Conservation (phyloP, 1,284 basidiomycete genomes). For the Pascua guehoae region DNA sequence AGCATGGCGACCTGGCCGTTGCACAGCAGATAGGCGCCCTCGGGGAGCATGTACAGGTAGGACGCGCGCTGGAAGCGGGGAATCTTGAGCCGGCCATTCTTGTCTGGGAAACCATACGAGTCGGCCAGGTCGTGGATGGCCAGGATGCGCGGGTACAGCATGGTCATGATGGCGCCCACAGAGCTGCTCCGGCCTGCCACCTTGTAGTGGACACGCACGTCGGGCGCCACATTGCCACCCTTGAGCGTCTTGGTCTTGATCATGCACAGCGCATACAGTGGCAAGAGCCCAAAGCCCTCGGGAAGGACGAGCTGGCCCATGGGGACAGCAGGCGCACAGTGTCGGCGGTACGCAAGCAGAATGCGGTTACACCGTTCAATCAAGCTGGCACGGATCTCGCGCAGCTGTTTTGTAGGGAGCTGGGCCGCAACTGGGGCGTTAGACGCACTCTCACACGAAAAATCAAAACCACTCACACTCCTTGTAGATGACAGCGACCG, state of each 20-base stretch:
- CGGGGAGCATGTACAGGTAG: conserved; percentile 81
- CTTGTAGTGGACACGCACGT: conserved; percentile 83
- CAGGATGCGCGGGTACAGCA: conserved; percentile 85
- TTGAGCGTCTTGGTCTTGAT: conserved; percentile 90
- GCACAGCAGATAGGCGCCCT: conserved; percentile 88
- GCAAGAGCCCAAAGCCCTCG: conserved; percentile 86
- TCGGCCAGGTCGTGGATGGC: conserved; percentile 83
- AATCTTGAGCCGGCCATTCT: conserved; percentile 60
- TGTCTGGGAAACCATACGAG: conserved; percentile 60
- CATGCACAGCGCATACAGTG: conserved; percentile 77
- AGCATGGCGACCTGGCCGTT: conserved; percentile 87
- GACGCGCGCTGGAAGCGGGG: conserved; percentile 81
- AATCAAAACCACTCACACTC: conserved; percentile 55
- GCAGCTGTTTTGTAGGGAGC: conserved; percentile 61
- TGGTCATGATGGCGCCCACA: conserved; percentile 66
- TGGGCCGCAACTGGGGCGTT: conserved; percentile 62
- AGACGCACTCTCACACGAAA: background rate
- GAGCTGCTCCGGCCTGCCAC: conserved; percentile 53
- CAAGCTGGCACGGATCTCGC: conserved; percentile 75
- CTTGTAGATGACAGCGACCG: conserved; percentile 70
- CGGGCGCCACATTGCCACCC: conserved; percentile 87
- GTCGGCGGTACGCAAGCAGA: conserved; percentile 80
- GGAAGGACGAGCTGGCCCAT: conserved; percentile 89
- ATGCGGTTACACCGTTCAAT: conserved; percentile 82
- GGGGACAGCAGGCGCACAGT: conserved; percentile 81